A percentile compares a stretch with the other conserved stretches of the same genome.
Evolutionary conservation across 306 rosid genomes (phyloP).

Genomic region (Vicia villosa): DNA sequence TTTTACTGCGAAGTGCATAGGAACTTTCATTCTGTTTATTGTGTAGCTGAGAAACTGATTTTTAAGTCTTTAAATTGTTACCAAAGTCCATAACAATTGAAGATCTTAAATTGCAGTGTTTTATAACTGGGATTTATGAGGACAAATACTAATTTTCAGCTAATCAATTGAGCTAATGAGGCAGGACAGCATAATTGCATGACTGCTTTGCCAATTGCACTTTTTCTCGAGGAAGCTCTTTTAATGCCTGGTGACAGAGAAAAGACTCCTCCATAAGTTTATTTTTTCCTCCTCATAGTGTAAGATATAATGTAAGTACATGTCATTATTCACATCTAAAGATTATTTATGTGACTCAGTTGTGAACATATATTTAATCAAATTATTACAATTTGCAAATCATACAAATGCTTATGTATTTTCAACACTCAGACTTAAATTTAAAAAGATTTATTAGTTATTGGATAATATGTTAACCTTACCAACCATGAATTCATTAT

Average conservation of each 20-base stretch:
- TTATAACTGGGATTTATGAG: too few species aligned
- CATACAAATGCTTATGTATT: neutral
- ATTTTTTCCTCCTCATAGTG: too few species aligned
- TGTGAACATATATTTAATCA: neutral
- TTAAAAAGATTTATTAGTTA: neutral
- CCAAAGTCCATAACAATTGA: too few species aligned
- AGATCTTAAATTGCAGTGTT: too few species aligned
- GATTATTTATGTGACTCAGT: neutral
- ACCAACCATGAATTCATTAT: conserved; percentile 78
- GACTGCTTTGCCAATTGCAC: conserved; percentile 59
- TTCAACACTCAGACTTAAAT: neutral
- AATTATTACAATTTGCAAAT: neutral
- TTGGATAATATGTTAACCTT: conserved; percentile 52
- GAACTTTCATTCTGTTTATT: too few species aligned
- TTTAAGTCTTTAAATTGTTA: too few species aligned
- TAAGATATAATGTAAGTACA: neutral
- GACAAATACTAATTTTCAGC: too few species aligned
- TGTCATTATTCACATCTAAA: neutral
- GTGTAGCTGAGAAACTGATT: too few species aligned
- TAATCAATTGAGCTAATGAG: too few species aligned
- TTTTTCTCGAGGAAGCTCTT: conserved; percentile 37
- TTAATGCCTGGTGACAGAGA: neutral
- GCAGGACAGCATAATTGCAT: conserved; percentile 56
- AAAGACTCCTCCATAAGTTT: neutral
- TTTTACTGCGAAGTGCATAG: too few species aligned